Evolutionary conservation across 495 filamentous ascomycete genomes (phyloP).

Genomic region (Mytilinidion resinicola): DNA sequence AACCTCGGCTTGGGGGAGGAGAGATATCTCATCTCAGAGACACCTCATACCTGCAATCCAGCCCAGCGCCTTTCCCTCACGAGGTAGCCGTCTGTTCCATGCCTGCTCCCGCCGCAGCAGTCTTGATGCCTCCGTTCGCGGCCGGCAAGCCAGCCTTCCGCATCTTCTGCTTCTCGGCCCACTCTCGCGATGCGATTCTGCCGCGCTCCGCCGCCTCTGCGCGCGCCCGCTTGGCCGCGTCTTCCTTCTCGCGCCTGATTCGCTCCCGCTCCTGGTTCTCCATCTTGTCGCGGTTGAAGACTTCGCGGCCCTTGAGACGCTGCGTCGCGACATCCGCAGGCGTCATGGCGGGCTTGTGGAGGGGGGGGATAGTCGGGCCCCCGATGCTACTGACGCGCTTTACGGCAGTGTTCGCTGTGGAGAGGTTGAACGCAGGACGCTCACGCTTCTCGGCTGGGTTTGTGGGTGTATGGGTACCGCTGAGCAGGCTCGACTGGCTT

Average conservation of each 20-base stretch:
- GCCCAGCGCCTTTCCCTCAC: too few relatives aligned
- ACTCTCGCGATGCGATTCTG: conserved; percentile 55
- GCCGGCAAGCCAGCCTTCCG: conserved; percentile 13
- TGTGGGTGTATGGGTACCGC: not conserved
- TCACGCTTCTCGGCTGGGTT: conserved; percentile 10
- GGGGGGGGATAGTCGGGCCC: not conserved
- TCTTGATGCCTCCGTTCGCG: too few relatives aligned
- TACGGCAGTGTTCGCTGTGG: conserved; percentile 1
- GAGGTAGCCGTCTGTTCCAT: not conserved
- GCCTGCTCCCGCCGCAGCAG: not conserved
- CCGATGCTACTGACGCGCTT: conserved; percentile 5
- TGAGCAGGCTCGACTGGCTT: not conserved
- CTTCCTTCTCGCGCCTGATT: conserved; percentile 26
- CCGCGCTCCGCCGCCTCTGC: conserved; percentile 57
- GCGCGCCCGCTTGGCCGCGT: conserved; percentile 27
- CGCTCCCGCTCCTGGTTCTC: conserved; percentile 41
- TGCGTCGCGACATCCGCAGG: conserved; percentile 46
- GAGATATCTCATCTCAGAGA: too few relatives aligned
- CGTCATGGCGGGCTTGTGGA: conserved; percentile 42
- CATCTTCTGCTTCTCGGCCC: conserved; percentile 62
- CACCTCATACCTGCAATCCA: too few relatives aligned
- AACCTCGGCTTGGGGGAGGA: too few relatives aligned
- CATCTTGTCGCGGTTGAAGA: conserved; percentile 55
- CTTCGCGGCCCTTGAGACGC: conserved; percentile 51
- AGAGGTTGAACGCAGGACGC: conserved; percentile 4